Conservation (phyloP, 2,329 filamentous ascomycete genomes). For the Apiospora malaysiana region DNA sequence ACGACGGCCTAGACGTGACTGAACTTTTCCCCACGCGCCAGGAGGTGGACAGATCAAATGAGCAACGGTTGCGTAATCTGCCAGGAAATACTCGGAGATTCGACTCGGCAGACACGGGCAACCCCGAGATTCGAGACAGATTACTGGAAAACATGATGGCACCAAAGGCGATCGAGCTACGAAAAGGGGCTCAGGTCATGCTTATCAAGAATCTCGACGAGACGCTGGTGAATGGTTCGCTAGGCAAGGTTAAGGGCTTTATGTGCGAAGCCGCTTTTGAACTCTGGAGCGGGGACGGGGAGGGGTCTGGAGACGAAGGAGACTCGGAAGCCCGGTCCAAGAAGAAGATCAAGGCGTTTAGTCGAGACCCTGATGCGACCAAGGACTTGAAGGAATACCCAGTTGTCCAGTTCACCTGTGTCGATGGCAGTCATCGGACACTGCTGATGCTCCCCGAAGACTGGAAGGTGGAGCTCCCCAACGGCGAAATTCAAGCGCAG, state of each 20-base stretch:
- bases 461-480: slow-evolving; percentile 98
- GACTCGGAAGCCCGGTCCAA: slow-evolving; percentile 48
- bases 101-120: slow-evolving; percentile 78
- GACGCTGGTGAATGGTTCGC: slow-evolving; percentile 88
- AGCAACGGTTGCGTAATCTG: slow-evolving; percentile 72
- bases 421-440: slow-evolving; percentile 76
- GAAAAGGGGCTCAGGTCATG: slow-evolving; percentile 96
- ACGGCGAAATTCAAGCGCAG: slow-evolving; percentile 89
- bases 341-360: slow-evolving; percentile 62
- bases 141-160: slow-evolving; percentile 93
- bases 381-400: slow-evolving; percentile 71
- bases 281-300: slow-evolving; percentile 35
- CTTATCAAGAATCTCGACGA: slow-evolving; percentile 99
- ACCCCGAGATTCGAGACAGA: slow-evolving; percentile 74
- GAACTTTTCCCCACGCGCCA: slow-evolving; percentile 91
- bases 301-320: slow-evolving; percentile 51
- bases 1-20: slow-evolving; percentile 80
- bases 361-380: slow-evolving; percentile 47
- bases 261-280: slow-evolving; percentile 59
- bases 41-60: slow-evolving; percentile 90
- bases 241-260: slow-evolving; percentile 85
- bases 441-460: slow-evolving; percentile 85
- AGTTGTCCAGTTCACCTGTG: slow-evolving; percentile 80
- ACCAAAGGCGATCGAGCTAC: slow-evolving; percentile 78
- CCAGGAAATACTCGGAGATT: slow-evolving; percentile 72